Evolutionary conservation across 331 rosid genomes (phyloP).

Genomic region (Telfairia occidentalis): DNA sequence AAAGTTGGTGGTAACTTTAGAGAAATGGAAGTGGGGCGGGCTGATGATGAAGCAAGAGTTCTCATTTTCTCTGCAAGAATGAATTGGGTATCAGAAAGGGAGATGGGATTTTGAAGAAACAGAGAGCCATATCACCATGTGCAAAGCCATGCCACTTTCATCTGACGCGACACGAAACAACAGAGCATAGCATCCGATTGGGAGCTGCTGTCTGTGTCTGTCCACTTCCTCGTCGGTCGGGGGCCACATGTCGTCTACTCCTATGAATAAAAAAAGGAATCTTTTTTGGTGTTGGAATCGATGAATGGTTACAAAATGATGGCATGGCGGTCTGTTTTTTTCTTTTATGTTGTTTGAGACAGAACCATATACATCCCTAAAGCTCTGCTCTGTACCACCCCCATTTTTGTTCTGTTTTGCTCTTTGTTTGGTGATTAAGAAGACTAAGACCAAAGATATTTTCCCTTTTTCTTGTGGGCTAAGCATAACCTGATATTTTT

Average conservation of each 20-base stretch:
- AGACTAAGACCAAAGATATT: not conserved
- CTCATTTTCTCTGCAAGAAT: not conserved
- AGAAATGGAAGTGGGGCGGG: not conserved
- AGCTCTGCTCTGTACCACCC: not conserved
- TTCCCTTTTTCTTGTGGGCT: not conserved
- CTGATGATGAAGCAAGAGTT: not conserved
- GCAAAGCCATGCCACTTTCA: not conserved
- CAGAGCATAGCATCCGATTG: not conserved
- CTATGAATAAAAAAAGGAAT: not conserved
- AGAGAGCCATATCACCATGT: not conserved
- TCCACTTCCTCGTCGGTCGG: not conserved
- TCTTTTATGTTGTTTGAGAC: not conserved
- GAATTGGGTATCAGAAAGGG: not conserved
- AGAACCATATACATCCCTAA: not conserved
- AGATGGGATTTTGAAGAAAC: constrained; percentile 1
- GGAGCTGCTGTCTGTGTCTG: constrained; percentile 5
- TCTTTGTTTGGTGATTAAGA: not conserved
- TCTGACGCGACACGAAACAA: constrained; percentile 1
- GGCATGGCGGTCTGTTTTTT: constrained; percentile 10
- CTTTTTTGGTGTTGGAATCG: not conserved
- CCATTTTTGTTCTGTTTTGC: not conserved
- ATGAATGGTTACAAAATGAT: not conserved
- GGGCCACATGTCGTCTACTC: not conserved
- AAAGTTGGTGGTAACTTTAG: not conserved
- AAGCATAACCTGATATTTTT: not conserved